Percentiles rank a stretch among this genome's conserved stretches.
Evolutionary conservation across 2,329 filamentous ascomycete genomes (phyloP).

Genomic region (Colletotrichum godetiae): DNA sequence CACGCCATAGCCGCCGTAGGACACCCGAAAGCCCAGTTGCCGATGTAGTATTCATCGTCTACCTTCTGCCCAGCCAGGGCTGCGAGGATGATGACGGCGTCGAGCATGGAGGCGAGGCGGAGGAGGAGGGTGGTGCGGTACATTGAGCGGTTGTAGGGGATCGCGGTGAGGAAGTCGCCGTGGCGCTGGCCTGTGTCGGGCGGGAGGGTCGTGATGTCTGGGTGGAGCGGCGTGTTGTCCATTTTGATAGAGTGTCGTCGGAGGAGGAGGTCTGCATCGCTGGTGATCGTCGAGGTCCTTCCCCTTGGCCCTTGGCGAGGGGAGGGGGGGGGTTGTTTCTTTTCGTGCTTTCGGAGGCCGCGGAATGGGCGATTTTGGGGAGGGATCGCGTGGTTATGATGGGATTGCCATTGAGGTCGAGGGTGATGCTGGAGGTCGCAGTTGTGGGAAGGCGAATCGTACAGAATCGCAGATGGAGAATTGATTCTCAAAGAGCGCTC

Average conservation of each 20-base stretch:
- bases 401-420: background rate
- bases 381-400: constrained; percentile 1
- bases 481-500: background rate
- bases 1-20: constrained; percentile 17
- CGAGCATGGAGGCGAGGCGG: constrained; percentile 25
- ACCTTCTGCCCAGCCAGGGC: background rate
- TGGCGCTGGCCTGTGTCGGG: constrained; percentile 14
- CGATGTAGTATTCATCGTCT: background rate
- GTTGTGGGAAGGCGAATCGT: background rate
- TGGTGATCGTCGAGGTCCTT: background rate
- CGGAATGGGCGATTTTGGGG: background rate
- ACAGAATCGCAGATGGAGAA: too few species aligned
- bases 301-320: background rate
- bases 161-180: constrained; percentile 33
- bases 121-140: constrained; percentile 26
- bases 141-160: constrained; percentile 34
- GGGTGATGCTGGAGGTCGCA: background rate
- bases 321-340: background rate
- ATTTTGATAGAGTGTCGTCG: constrained; percentile 10
- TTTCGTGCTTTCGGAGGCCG: background rate
- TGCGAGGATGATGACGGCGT: constrained; percentile 18
- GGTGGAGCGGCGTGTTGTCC: constrained; percentile 34
- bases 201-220: constrained; percentile 19
- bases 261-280: constrained; percentile 9
- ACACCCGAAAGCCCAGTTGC: constrained; percentile 7